Evolutionary conservation across 2,329 filamentous ascomycete genomes (phyloP), one percentile per base, ranked within the genome.

Genomic region (Aspergillus arachidicola): DNA sequence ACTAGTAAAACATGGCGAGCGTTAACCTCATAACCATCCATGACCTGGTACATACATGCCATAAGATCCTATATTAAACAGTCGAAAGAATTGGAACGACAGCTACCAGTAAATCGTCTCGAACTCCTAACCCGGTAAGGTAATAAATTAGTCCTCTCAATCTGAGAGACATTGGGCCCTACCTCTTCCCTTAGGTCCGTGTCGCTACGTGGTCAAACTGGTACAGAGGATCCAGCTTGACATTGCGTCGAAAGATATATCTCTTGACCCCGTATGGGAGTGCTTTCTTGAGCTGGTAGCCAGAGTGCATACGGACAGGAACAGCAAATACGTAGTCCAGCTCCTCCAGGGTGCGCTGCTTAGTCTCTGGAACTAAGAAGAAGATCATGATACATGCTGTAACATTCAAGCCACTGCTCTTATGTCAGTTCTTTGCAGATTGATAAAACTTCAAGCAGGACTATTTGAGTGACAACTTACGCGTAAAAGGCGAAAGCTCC

Each of bases 351-450:
- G 85, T 86, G 36, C 81, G 80, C 69, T 86, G 81, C 65, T 85
- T 86, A 4, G 84, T 86, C 71, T 86, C 85, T 1, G 84, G 85
- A 0, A 87, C 76, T 72, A 83, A 86, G 46, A 89, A 78, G 78
- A 89, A 89, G 66, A 90, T 89, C 80, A 91, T 85, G 28, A 86
- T 62, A 19, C 89, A 80, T 0, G 87, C 88, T 2, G 86, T 71
- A 4, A 89, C 67, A 66, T 91, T 91, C 9, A 90, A 76, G 0
- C 78, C 86, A 16, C 78, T 80, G 48, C 58, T 63, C 51, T 23
- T 4, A 38, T 14, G 30, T 55, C 4, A 55, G 32, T 9, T 12
- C 16, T 19, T n/a, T 51, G 14, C 12, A 11, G 6, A 51, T 28
- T 28, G 26, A 19, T 9, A 11, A n/a, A 11, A 12, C 4, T 10